Evolutionary conservation across 805 yeast species (phyloP), one percentile per base, ranked within the genome.

Genomic region (Grigorovia yakushimaensis): DNA sequence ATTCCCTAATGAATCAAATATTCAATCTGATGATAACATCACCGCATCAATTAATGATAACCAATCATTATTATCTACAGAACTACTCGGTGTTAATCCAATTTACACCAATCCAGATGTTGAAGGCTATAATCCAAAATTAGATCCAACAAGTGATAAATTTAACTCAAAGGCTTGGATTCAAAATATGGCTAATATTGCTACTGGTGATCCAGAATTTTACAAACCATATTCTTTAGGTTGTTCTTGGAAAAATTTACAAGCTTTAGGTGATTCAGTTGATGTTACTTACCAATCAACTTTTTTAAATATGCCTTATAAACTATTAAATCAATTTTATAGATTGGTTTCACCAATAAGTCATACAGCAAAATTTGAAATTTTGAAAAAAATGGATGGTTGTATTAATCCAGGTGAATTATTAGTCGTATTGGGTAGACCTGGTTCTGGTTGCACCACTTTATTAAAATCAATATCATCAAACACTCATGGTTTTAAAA

Each of bases 381-480:
- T 77, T 51, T 68, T 77, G 61, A 80, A 79, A 59, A 73, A 82
- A 27, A 79, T 80, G 84, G 84, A 81, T 56, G 88, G 81, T 17
- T 46, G 74, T 4, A 68, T 80, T 47, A 67, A 67, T 45, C 80
- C 85, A 3, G 87, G 88, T 43, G 81, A 80, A 51, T 67, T 82
- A 42, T 74, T 83, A 7, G 83, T 82, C 44, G 88, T 82, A 15
- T 65, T 82, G 48, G 88, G 88, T 45, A 73, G 84, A 64, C 88
- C 88, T 1, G 88, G 88, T 57, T 78, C 87, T n/a, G 88, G 88
- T 53, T 82, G 88, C 61, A 74, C 86, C 2, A 81, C 88, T 0
- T 66, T 81, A 44, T 67, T 82, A 55, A 81, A 81, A 55, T 74
- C 84, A 4, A 69, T 81, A 38, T 68, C 82, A 37, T 61, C 79